Conservation (phyloP, 1,284 basidiomycete species). For the Trichosporon inkin region DNA sequence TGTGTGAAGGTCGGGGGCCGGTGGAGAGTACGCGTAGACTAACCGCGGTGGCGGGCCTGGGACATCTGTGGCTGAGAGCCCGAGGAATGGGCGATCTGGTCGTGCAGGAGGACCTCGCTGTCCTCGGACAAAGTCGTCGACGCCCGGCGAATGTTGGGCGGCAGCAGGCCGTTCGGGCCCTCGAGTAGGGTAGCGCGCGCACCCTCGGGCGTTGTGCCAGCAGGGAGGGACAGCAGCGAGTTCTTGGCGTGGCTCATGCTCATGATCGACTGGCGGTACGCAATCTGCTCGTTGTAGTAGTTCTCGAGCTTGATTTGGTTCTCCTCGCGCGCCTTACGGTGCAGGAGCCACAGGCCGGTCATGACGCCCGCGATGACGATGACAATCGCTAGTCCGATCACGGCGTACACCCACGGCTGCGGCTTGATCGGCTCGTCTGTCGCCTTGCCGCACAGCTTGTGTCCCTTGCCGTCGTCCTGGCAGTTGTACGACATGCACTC, state of each 20-base stretch:
- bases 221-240: conserved; percentile 41
- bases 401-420: conserved; percentile 63
- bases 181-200: conserved; percentile 29
- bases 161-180: conserved; percentile 23
- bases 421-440: conserved; percentile 64
- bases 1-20: not conserved
- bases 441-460: conserved; percentile 57
- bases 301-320: conserved; percentile 75
- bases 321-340: conserved; percentile 63
- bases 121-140: conserved; percentile 28
- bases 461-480: conserved; percentile 53
- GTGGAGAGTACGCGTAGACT: not conserved
- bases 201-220: conserved; percentile 22
- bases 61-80: conserved; percentile 6
- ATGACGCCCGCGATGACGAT: conserved; percentile 71
- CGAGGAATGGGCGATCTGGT: conserved; percentile 3
- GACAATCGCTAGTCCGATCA: conserved; percentile 69
- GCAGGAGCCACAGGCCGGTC: conserved; percentile 63
- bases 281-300: conserved; percentile 70
- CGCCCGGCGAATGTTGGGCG: conserved; percentile 41
- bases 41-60: conserved; percentile 18
- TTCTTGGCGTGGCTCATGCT: conserved; percentile 48
- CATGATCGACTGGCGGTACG: conserved; percentile 52
- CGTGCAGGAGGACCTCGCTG: conserved; percentile 19
- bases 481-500: conserved; percentile 80